Evolutionary conservation across 306 rosid species (phyloP), one percentile per base, ranked within the genome.

Genomic region (Glycine tomentella): DNA sequence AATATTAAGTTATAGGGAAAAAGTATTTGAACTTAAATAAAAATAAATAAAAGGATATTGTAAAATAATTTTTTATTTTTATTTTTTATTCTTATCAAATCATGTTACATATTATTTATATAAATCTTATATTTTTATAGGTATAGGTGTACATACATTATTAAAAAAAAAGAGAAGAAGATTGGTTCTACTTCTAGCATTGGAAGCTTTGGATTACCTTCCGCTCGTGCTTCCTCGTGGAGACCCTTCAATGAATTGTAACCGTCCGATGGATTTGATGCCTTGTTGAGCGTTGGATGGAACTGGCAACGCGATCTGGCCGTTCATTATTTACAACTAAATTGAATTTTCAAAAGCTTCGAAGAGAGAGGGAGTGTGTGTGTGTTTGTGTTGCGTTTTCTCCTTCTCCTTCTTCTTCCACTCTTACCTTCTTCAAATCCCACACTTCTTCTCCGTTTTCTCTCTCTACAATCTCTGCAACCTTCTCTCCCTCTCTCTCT

Each of bases 291-390:
- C 91, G 94, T 89, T 6, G 3, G 97, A 91, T 92, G 31, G 12
- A 62, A 68, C 4, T 8, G 1, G 4, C 3, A 17, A 15, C 4
- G 10, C n/a, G 31, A 90, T 90, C 97, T 1, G 51, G 71, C 97
- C 98, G 93, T 96, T 80, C 72, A 90, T 84, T 88, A 85, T 70
- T 86, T 53, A 83, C 85, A 76, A 55, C 15, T 69, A 90, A 95
- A 91, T 96, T 92, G 94, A 96, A 96, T 88, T 96, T 96, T 96
- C 97, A 96, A 96, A 96, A 93, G 90, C 85, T 89, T 65, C 72
- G 88, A 67, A 89, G 93, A 88, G 95, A 92, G 99, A 86, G 99
- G 97, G 99, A 90, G 97, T 64, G 83, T 36, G 64, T 51, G 68
- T 5, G 20, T 40, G 61, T 15, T 55, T 69, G 64, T 79, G 38